Evolutionary conservation across 2,329 filamentous ascomycete genomes (phyloP), one percentile per base, ranked within the genome.

Genomic region (Remersonia thermophila): DNA sequence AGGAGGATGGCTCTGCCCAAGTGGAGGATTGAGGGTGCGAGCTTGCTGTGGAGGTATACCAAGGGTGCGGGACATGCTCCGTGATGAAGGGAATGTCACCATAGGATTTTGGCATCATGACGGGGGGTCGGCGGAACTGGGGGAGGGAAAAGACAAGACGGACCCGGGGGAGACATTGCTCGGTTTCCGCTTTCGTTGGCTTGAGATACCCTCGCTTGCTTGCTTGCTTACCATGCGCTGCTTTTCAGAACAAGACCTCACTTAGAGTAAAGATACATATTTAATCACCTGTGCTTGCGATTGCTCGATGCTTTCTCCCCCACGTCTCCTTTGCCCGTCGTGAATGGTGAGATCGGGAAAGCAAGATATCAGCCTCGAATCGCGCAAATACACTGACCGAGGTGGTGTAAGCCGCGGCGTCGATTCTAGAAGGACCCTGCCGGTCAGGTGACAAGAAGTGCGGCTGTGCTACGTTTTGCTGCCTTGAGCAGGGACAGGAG

Each of bases 1-100:
- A 34, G 39, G 34, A 36, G 40, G 35, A 23, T 38, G n/a, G 27
- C 13, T 14, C 30, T 39, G 37, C 38, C 37, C 8, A 25, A 43
- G 32, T 47, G 45, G 15, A 45, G 36, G 37, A 32, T 55, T 12
- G 48, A 51, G 40, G 52, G 51, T 29, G 52, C 52, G 30, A 54
- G 50, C 29, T 37, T 55, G 40, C 36, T 55, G 27, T 55, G 52
- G 52, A 44, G 52, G 33, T 55, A 52, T 41, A 45, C 46, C 6
- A 39, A 44, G 35, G 47, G 45, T 29, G 7, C 12, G 12, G 30
- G 29, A 18, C 31, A 28, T 2, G 32, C 23, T 13, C 17, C 17
- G 30, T 41, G 26, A 28, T 11, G 35, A 16, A 3, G 9, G 27
- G 27, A 14, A 13, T 29, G 27, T 27, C n/a, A 9, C 10, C 5